These are phyloP conservation scores for Monilinia fructigena DNA, from an alignment of 2,329 filamentous ascomycete species.

Conservation along the genomic window DNA sequence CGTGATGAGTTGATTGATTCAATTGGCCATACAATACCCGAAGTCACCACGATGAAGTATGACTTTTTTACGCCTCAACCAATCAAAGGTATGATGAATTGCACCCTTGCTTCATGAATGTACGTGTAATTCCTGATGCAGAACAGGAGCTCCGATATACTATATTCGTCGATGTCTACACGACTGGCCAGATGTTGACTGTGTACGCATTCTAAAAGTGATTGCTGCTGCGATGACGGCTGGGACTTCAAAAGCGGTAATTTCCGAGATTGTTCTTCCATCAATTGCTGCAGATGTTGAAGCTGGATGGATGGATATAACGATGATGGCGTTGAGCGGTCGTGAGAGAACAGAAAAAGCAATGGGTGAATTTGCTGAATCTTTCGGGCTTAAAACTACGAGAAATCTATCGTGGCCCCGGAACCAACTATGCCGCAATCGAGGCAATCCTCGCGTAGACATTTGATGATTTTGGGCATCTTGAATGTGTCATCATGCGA, in stretches of 20 bases:
- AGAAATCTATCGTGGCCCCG: slow-evolving; percentile 16
- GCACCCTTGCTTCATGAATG: neutral
- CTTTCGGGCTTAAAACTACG: slow-evolving; percentile 15
- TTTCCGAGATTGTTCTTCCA: slow-evolving; percentile 47
- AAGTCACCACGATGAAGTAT: slow-evolving; percentile 38
- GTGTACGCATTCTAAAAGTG: slow-evolving; percentile 21
- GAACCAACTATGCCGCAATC: slow-evolving; percentile 22
- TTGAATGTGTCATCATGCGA: neutral
- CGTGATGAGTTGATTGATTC: slow-evolving; percentile 38
- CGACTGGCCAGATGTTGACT: slow-evolving; percentile 42
- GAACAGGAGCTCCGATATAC: slow-evolving; percentile 37
- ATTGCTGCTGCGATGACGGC: slow-evolving; percentile 19
- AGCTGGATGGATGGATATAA: slow-evolving; percentile 41
- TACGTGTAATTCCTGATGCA: neutral
- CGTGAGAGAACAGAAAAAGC: slow-evolving; percentile 40
- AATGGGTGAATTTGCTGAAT: slow-evolving; percentile 17
- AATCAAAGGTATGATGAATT: slow-evolving; percentile 29
- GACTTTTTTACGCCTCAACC: slow-evolving; percentile 39
- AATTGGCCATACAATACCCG: slow-evolving; percentile 31
- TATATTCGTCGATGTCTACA: slow-evolving; percentile 45
- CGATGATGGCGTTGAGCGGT: slow-evolving; percentile 42
- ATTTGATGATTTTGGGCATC: neutral
- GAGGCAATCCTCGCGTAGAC: slow-evolving; percentile 11
- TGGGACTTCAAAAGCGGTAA: slow-evolving; percentile 38
- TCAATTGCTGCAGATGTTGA: slow-evolving; percentile 40